These are phyloP conservation scores for Scytalidium lignicola DNA, from an alignment of 2,329 filamentous ascomycete species.

Conservation along the genomic window DNA sequence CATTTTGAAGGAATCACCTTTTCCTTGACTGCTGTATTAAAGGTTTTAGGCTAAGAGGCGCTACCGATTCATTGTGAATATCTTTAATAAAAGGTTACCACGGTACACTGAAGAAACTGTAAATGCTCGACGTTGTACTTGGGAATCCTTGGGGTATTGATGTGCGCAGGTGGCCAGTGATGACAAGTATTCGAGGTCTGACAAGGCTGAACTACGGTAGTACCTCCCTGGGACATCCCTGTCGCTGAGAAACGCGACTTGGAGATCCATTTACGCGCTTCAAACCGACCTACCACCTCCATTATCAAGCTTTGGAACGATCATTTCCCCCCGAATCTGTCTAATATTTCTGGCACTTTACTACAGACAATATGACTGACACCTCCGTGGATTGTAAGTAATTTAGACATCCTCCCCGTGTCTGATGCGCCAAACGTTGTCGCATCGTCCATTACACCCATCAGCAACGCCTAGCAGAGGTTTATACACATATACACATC, in stretches of 20 bases:
- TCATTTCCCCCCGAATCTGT: not conserved
- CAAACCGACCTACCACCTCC: not conserved
- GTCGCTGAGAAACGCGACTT: constrained; percentile 11
- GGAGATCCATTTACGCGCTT: constrained; percentile 18
- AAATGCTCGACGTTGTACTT: not conserved
- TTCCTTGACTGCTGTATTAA: constrained; percentile 1
- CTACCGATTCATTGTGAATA: constrained; percentile 18
- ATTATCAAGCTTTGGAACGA: not conserved
- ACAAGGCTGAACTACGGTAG: constrained; percentile 13
- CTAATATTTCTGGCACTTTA: not conserved
- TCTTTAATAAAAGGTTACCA: not conserved
- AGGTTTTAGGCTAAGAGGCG: not conserved
- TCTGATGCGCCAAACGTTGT: not conserved
- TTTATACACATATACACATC: not conserved
- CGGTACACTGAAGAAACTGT: not conserved
- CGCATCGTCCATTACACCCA: not conserved
- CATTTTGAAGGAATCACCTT: constrained; percentile 22
- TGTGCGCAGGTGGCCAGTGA: not conserved
- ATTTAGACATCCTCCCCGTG: not conserved
- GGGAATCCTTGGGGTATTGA: not conserved
- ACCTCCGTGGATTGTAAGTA: constrained; percentile 18
- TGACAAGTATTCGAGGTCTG: constrained; percentile 4
- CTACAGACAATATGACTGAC: constrained; percentile 15
- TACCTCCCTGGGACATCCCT: constrained; percentile 7
- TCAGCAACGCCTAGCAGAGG: not conserved